Evolutionary conservation across 202 grass and related monocot genomes (phyloP), one percentile per base, ranked within the genome.

Genomic region (Carex arenaria): DNA sequence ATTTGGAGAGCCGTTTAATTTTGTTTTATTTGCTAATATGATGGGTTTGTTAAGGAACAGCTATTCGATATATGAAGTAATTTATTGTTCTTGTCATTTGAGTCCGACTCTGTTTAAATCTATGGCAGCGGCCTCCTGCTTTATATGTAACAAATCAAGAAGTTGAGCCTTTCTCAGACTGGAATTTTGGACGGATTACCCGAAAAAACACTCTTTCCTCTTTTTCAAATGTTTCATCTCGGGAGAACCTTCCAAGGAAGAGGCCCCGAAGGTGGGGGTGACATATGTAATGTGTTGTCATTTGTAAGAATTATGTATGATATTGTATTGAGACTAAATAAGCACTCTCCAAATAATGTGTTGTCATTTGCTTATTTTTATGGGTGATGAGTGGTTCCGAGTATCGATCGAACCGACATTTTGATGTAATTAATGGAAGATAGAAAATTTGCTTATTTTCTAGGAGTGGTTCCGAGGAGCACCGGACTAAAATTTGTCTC

Each of bases 131-230:
- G 10, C 11, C 45, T 49, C 0, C 63, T 36, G 26, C 77, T 61
- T 66, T 82, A 47, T 82, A 81, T 47, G 85, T 79, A n/a, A 84
- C 84, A 76, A 94, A 84, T 55, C 82, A 87, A 72, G 56, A 82
- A 64, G 89, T 87, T 13, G 82, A 85, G 77, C 80, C 80, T 72
- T 90, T 94, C 79, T 94, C 92, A 60, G 87, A 87, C 64, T 91
- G 89, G 89, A 91, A 91, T 89, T 87, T 94, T 87, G 89, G 82
- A 69, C 85, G 82, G 79, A 77, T 87, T 61, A 61, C 40, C 8
- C 38, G 74, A 62, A 85, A 87, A 22, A 87, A 69, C 65, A 89
- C 86, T 11, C 83, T 72, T 14, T 76, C 84, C 54, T 89, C 91
- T 0, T 90, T 68, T 0, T 81, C 40, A 80, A 89, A 30, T n/a